These are phyloP conservation scores for Cymodocea nodosa DNA, from an alignment of 116 monocot genomes.

Conservation along the genomic window DNA sequence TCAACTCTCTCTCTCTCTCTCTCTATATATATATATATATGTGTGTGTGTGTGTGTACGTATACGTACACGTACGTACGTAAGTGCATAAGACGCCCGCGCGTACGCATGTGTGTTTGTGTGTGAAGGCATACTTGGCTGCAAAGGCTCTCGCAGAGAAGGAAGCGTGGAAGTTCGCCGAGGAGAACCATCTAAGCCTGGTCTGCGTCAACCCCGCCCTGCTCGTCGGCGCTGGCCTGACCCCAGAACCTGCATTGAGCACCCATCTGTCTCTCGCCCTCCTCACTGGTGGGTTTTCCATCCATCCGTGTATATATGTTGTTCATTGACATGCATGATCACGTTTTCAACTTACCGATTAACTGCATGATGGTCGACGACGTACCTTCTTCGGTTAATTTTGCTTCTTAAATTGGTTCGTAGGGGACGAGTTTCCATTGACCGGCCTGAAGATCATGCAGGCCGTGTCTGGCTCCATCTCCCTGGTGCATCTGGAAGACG, in stretches of 20 bases:
- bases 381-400: too few species aligned
- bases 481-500: slow-evolving; percentile 27
- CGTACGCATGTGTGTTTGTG: too few species aligned
- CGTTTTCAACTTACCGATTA: too few species aligned
- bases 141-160: slow-evolving; percentile 41
- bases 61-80: too few species aligned
- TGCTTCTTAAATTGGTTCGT: background rate
- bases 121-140: slow-evolving; percentile 27
- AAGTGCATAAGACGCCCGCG: too few species aligned
- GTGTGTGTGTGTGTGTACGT: too few species aligned
- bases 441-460: slow-evolving; percentile 30
- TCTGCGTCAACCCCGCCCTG: slow-evolving; percentile 19
- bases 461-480: slow-evolving; percentile 30
- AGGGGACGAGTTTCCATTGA: slow-evolving; percentile 21
- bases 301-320: too few species aligned
- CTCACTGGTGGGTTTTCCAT: slow-evolving; percentile 10
- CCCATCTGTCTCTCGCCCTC: slow-evolving; percentile 13
- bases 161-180: slow-evolving; percentile 38
- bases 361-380: too few species aligned
- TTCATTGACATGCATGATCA: too few species aligned
- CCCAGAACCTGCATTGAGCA: slow-evolving; percentile 7
- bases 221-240: slow-evolving; percentile 21
- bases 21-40: too few species aligned
- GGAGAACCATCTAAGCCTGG: slow-evolving; percentile 27
- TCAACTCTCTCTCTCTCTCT: too few species aligned